A percentile compares a stretch with the other conserved stretches of the same genome.
Conservation (phyloP, 2,329 filamentous ascomycete genomes). For the Remersonia thermophila region DNA sequence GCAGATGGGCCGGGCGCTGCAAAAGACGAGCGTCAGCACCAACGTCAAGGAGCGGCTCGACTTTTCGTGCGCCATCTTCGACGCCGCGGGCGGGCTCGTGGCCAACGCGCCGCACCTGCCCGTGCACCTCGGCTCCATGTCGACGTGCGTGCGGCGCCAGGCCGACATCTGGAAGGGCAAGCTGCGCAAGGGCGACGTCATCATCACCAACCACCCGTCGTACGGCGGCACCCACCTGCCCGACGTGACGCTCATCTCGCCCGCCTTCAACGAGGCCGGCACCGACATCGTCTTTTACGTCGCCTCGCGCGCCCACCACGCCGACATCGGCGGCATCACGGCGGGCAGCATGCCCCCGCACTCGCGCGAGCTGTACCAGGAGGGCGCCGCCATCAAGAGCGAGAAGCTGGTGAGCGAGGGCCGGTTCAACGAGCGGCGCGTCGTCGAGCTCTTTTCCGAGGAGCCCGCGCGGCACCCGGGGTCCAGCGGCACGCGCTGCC, state of each 20-base stretch:
- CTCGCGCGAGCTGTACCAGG: constrained; percentile 51
- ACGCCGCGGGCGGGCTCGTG: constrained; percentile 61
- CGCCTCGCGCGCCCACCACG: constrained; percentile 68
- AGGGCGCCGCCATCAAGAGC: constrained; percentile 51
- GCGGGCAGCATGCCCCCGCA: constrained; percentile 75
- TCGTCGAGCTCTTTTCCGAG: constrained; percentile 57
- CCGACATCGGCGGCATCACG: constrained; percentile 73
- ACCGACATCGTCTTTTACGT: constrained; percentile 72
- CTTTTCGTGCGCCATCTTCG: constrained; percentile 73
- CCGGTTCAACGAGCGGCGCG: constrained; percentile 64
- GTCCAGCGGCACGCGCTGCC: constrained; percentile 65
- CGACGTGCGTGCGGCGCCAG: constrained; percentile 69
- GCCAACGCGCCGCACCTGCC: constrained; percentile 73
- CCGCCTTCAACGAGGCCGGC: constrained; percentile 54
- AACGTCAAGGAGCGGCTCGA: constrained; percentile 76
- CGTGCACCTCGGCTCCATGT: constrained; percentile 73
- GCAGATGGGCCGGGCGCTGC: constrained; percentile 67
- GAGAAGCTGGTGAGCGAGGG: constrained; percentile 66
- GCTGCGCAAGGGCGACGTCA: constrained; percentile 65
- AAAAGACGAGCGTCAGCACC: constrained; percentile 69
- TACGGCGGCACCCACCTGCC: constrained; percentile 75
- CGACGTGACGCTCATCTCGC: constrained; percentile 71
- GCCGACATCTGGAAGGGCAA: constrained; percentile 70
- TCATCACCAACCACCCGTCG: constrained; percentile 75
- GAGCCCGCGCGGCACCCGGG: constrained; percentile 65